Percentiles rank a stretch among this genome's conserved stretches.
Evolutionary conservation across 257 asterid species (phyloP).

Genomic region (Linaria vulgaris): DNA sequence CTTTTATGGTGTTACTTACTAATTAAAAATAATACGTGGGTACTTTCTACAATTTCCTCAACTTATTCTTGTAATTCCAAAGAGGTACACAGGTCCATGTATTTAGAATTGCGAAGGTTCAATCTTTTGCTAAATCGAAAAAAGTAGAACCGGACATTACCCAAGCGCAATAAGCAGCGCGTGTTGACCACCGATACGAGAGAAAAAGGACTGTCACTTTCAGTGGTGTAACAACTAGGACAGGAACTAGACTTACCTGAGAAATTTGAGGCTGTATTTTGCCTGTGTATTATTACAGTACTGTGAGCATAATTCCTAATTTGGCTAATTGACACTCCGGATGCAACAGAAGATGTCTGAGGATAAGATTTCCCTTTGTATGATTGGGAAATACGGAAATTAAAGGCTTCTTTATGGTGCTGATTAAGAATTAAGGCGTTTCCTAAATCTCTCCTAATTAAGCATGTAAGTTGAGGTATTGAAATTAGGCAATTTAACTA

Average conservation of each 20-base stretch:
- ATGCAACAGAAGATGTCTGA: constrained; percentile 19
- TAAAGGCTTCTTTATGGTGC: no score
- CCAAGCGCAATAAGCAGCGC: constrained; percentile 20
- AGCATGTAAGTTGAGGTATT: no score
- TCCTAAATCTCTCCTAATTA: no score
- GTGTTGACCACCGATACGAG: background rate
- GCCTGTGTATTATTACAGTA: constrained; percentile 20
- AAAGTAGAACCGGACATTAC: background rate
- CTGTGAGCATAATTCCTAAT: constrained; percentile 27
- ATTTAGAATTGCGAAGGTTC: constrained; percentile 39
- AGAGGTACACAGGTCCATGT: constrained; percentile 44
- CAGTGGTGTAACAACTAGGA: constrained; percentile 18
- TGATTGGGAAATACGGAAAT: background rate
- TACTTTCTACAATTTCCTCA: constrained; percentile 21
- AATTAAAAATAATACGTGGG: no score
- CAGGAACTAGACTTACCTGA: constrained; percentile 27
- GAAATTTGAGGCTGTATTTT: constrained; percentile 5
- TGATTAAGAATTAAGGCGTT: no score
- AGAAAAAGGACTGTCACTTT: background rate
- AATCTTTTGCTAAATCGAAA: constrained; percentile 38
- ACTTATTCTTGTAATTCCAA: constrained; percentile 44
- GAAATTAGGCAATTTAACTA: background rate
- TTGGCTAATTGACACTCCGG: constrained; percentile 32
- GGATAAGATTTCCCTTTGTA: background rate
- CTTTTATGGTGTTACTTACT: no score